Evolutionary conservation across 2,329 filamentous ascomycete species (phyloP), one percentile per base, ranked within the genome.

Genomic region (Aspergillus sp.): DNA sequence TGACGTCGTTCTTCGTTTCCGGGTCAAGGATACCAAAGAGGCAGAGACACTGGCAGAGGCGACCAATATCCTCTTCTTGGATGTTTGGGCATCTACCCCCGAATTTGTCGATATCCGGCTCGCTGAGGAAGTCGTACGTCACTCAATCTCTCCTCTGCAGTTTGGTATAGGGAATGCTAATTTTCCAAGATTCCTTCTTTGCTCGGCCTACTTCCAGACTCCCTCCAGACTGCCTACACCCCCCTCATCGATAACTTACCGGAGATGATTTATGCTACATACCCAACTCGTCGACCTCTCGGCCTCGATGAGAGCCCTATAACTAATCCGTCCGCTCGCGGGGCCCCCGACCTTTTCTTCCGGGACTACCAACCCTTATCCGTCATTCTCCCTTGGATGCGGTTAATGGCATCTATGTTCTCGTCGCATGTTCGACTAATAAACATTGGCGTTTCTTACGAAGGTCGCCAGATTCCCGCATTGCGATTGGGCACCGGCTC

Each of bases 301-400:
- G 58, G 68, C 39, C 62, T 66, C 8, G 68, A 69, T 35, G 63
- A 65, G 31, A 62, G 67, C 33, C 57, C 66, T 25, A 65, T 62
- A 17, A 69, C 71, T 64, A 64, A 71, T 65, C 55, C 75, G 60
- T 56, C 67, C 59, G 50, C 68, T 59, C 58, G 70, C 62, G 52
- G 68, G 66, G 61, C 76, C 53, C 72, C 62, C 47, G 74, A 68
- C 12, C 65, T 96, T 40, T 98, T 97, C 78, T 98, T 99, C 77
- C 84, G 86, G 52, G 87, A 97, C 69, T 99, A 97, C 73, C 95
- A 97, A 69, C 91, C 93, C 2, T 80, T 96, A 21, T 87, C 89
- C 3, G 92, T 91, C 46, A 90, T 96, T 57, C 79, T 84, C n/a
- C 90, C 89, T 37, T 99, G 95, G 95, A 93, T 98, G 88, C 87